A percentile compares a stretch with the other conserved stretches of the same genome.
Evolutionary conservation across 768 basidiomycete species (phyloP).

Genomic region (Imleria badia): DNA sequence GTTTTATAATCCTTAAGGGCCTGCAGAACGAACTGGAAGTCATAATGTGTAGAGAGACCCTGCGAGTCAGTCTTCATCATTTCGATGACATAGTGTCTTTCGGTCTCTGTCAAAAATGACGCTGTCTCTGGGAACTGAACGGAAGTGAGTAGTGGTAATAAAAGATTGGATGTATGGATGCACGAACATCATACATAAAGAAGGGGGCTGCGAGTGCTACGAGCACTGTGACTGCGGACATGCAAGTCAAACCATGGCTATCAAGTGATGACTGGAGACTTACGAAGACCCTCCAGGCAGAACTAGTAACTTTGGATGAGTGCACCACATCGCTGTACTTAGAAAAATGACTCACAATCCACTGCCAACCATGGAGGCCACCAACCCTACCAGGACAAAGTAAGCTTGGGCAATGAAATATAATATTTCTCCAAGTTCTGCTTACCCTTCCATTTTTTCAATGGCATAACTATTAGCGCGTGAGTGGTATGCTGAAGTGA

Average conservation of each 20-base stretch:
- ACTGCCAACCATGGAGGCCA: constrained; percentile 38
- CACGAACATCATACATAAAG: constrained; percentile 50
- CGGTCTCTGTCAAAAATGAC: constrained; percentile 33
- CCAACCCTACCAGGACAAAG: constrained; percentile 18
- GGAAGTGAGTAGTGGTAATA: not conserved
- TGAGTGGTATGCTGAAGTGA: not conserved
- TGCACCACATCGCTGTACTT: not conserved
- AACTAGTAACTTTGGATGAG: constrained; percentile 24
- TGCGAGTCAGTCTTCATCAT: constrained; percentile 44
- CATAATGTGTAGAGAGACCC: constrained; percentile 44
- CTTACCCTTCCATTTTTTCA: constrained; percentile 35
- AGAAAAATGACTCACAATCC: constrained; percentile 33
- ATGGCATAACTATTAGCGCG: constrained; percentile 33
- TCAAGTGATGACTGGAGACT: not conserved
- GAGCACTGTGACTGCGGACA: constrained; percentile 8
- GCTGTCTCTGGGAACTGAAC: constrained; percentile 13
- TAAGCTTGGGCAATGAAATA: not conserved
- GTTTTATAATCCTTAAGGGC: constrained; percentile 47
- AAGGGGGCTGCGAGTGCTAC: constrained; percentile 35
- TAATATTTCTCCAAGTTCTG: constrained; percentile 4
- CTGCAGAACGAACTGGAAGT: constrained; percentile 46
- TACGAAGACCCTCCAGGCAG: constrained; percentile 29
- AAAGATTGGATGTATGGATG: not conserved
- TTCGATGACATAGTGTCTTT: constrained; percentile 38
- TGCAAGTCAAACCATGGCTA: not conserved